phyloP scores from a whole-genome alignment of 768 basidiomycete species.

The Boletellus ananas region DNA sequence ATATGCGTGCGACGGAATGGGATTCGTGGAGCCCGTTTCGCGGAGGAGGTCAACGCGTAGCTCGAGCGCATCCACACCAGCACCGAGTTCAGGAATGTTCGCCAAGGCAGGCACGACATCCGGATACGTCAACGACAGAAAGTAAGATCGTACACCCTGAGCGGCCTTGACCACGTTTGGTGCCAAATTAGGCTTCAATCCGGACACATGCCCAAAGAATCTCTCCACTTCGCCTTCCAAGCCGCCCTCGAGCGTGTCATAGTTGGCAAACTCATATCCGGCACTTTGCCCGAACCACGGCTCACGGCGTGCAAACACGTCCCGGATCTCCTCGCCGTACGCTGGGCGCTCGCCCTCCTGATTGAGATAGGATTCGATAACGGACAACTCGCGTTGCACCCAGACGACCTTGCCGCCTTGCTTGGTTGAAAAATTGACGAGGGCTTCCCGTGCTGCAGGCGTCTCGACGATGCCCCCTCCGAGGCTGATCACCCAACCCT shows the following conservation, averaged over 20 bases:
- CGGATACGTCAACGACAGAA: constrained; percentile 90
- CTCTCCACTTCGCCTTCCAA: constrained; percentile 58
- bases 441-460: constrained; percentile 62
- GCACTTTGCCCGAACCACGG: constrained; percentile 86
- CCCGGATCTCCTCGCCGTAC: constrained; percentile 82
- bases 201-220: constrained; percentile 89
- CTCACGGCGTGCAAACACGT: constrained; percentile 77
- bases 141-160: constrained; percentile 71
- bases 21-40: constrained; percentile 42
- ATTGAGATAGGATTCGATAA: constrained; percentile 77
- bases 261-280: constrained; percentile 81
- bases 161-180: constrained; percentile 39
- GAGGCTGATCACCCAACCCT: constrained; percentile 76
- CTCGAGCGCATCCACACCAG: constrained; percentile 90
- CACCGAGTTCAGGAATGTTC: constrained; percentile 66
- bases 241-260: constrained; percentile 41
- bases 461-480: constrained; percentile 96
- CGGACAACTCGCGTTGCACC: constrained; percentile 73
- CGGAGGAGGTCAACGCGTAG: constrained; percentile 89
- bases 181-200: constrained; percentile 61
- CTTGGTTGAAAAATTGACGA: constrained; percentile 58
- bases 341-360: constrained; percentile 78
- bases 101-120: constrained; percentile 70
- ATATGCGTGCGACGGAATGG: constrained; percentile 65
- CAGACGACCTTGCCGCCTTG: constrained; percentile 74